Evolutionary conservation across 345 rosid species (phyloP).

Genomic region (Citrus reticulata): DNA sequence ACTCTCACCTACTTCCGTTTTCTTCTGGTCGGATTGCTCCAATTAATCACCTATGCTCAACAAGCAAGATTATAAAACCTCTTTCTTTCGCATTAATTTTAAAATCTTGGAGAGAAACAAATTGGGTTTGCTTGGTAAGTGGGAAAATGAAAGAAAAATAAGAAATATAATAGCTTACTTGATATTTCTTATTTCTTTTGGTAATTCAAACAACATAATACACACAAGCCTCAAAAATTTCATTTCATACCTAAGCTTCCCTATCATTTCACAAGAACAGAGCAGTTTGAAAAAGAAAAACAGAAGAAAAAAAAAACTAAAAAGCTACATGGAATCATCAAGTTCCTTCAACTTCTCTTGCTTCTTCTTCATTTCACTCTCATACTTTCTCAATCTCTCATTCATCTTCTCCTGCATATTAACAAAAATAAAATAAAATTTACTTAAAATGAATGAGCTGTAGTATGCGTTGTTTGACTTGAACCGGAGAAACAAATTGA

Average conservation of each 20-base stretch:
- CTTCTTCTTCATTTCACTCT: slow-evolving; percentile 53
- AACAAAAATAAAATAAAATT: not conserved
- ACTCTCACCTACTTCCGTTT: not conserved
- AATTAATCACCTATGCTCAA: not conserved
- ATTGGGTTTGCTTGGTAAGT: not conserved
- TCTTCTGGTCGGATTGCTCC: not conserved
- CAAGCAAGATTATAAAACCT: not conserved
- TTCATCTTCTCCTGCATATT: slow-evolving; percentile 67
- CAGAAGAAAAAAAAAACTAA: not conserved
- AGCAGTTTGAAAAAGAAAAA: not conserved
- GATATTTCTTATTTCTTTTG: not conserved
- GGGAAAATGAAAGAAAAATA: not conserved
- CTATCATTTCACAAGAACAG: not conserved
- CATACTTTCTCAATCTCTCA: slow-evolving; percentile 62
- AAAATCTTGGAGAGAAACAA: not conserved
- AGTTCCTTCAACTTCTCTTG: slow-evolving; percentile 45
- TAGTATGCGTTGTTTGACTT: not conserved
- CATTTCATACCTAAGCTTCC: not conserved
- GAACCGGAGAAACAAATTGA: not conserved
- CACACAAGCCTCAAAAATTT: not conserved
- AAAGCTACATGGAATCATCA: slow-evolving; percentile 39
- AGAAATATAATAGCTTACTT: not conserved
- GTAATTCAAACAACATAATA: not conserved
- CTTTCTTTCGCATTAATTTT: not conserved
- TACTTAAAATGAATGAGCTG: not conserved